A percentile compares a stretch with the other conserved stretches of the same genome.
Conservation (phyloP, 2,329 filamentous ascomycete species). For the Alternaria sp. region DNA sequence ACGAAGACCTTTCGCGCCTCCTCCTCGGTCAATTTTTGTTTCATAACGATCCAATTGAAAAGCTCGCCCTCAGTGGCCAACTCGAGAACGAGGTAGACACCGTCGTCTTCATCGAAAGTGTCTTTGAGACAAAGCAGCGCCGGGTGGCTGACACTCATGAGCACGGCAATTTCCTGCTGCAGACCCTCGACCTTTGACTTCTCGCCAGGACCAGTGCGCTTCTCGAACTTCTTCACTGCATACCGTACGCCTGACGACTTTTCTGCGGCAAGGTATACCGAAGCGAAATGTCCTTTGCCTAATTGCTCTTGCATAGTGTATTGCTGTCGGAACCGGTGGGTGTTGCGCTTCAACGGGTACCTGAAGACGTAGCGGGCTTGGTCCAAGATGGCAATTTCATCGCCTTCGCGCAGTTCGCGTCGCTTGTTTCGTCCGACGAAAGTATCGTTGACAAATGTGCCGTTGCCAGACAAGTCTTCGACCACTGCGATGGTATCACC, state of each 20-base stretch:
- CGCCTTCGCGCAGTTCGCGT: constrained; percentile 84
- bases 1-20: constrained; percentile 88
- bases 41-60: constrained; percentile 93
- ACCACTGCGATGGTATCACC: constrained; percentile 73
- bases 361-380: constrained; percentile 90
- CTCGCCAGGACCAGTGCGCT: constrained; percentile 81
- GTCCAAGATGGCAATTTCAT: constrained; percentile 87
- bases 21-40: constrained; percentile 83
- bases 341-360: constrained; percentile 69
- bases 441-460: constrained; percentile 93
- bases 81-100: constrained; percentile 90
- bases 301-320: constrained; percentile 86
- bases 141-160: constrained; percentile 97
- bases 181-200: constrained; percentile 83
- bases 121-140: constrained; percentile 93
- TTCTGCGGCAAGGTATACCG: constrained; percentile 90
- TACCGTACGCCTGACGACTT: constrained; percentile 81
- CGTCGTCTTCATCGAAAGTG: constrained; percentile 89
- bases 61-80: constrained; percentile 91
- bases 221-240: constrained; percentile 95
- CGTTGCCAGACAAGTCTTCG: constrained; percentile 94
- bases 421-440: constrained; percentile 91
- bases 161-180: constrained; percentile 93
- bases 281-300: constrained; percentile 94
- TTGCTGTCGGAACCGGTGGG: constrained; percentile 83